Evolutionary conservation across 495 filamentous ascomycete species (phyloP).

Genomic region (Aspergillus homomorphus): DNA sequence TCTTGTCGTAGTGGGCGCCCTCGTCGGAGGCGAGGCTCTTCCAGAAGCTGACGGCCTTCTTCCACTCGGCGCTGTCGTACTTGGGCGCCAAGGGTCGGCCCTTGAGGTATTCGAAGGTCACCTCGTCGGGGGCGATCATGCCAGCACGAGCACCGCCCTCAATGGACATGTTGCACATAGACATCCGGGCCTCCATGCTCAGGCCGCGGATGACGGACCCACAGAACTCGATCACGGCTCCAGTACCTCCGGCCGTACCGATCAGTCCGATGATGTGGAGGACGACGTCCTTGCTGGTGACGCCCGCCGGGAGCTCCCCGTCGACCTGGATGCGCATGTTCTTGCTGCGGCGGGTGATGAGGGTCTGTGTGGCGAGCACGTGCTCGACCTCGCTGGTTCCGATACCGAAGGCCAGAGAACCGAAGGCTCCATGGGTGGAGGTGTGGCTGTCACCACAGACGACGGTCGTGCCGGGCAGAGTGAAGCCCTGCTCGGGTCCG

Average conservation of each 20-base stretch:
- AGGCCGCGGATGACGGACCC: conserved; percentile 85
- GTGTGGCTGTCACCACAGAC: conserved; percentile 98
- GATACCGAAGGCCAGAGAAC: conserved; percentile 93
- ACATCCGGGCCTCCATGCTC: conserved; percentile 98
- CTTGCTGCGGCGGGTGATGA: conserved; percentile 92
- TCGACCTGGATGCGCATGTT: conserved; percentile 98
- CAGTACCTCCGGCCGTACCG: conserved; percentile 92
- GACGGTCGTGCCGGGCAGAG: conserved; percentile 92
- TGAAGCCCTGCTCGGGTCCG: conserved; percentile 99
- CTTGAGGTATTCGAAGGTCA: conserved; percentile 92
- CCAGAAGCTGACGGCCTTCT: conserved; percentile 87
- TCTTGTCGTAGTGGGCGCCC: conserved; percentile 80
- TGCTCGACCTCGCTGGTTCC: conserved; percentile 98
- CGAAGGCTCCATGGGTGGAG: conserved; percentile 96
- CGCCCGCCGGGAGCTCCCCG: conserved; percentile 83
- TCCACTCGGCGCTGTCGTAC: conserved; percentile 81
- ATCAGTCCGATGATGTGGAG: conserved; percentile 92
- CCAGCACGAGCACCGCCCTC: conserved; percentile 94
- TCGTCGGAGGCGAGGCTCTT: conserved; percentile 77
- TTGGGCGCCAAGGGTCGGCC: conserved; percentile 83
- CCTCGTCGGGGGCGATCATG: conserved; percentile 94
- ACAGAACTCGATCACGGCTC: conserved; percentile 94
- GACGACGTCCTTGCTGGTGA: conserved; percentile 94
- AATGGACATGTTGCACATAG: conserved; percentile 99
- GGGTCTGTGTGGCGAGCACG: conserved; percentile 91